Conservation (phyloP, 495 filamentous ascomycete species). For the Aspergillus affinis region DNA sequence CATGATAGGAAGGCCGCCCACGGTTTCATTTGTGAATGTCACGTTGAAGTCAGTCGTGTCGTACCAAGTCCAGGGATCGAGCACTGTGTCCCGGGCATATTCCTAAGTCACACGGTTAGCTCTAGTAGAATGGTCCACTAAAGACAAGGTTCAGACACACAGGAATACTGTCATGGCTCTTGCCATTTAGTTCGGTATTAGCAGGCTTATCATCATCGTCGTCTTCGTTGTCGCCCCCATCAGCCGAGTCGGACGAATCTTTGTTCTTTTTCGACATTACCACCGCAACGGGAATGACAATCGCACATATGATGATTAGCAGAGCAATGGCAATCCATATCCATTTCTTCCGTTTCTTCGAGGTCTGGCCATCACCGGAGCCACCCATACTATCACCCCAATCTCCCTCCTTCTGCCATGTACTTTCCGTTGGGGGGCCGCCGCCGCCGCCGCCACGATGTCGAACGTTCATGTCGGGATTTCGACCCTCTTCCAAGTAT, state of each 20-base stretch:
- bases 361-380: slow-evolving; percentile 18
- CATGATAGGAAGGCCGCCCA: slow-evolving; percentile 87
- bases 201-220: slow-evolving; percentile 35
- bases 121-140: not conserved
- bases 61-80: slow-evolving; percentile 93
- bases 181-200: slow-evolving; percentile 56
- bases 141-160: slow-evolving; percentile 20
- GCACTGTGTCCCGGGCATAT: slow-evolving; percentile 66
- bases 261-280: slow-evolving; percentile 67
- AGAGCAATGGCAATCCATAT: slow-evolving; percentile 39
- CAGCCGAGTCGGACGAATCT: slow-evolving; percentile 17
- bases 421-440: slow-evolving; percentile 29
- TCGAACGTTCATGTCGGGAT: slow-evolving; percentile 38
- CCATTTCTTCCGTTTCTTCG: slow-evolving; percentile 37
- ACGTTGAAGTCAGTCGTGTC: slow-evolving; percentile 91
- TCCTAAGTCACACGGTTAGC: slow-evolving; percentile 24
- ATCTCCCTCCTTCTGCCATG: slow-evolving; percentile 32
- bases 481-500: slow-evolving; percentile 63
- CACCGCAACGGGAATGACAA: slow-evolving; percentile 74
- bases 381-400: slow-evolving; percentile 33
- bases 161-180: slow-evolving; percentile 65
- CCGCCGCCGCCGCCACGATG: slow-evolving; percentile 35
- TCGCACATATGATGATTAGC: slow-evolving; percentile 61
- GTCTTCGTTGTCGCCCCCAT: not conserved
- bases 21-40: slow-evolving; percentile 82